Percentiles rank a stretch among this genome's conserved stretches.
phyloP scores from a whole-genome alignment of 495 filamentous ascomycete species.

The Thermothielavioides terrestris region DNA sequence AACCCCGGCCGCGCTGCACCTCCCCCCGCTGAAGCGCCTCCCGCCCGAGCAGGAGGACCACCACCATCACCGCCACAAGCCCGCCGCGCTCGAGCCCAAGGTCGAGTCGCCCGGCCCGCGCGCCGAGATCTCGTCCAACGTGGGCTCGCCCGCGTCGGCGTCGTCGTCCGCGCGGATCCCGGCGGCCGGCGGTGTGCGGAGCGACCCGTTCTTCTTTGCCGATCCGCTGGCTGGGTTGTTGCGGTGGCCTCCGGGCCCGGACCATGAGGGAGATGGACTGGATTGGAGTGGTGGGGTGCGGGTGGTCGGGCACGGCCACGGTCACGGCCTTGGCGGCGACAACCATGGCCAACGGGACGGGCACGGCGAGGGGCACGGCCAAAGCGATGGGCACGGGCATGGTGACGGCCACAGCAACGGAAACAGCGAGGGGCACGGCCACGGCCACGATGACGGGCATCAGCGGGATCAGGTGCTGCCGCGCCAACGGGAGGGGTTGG shows the following conservation, averaged over 20 bases:
- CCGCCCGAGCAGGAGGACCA: not conserved
- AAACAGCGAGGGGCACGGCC: too few species aligned
- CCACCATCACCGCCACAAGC: not conserved
- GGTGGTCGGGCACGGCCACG: not conserved
- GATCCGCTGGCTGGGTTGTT: conserved; percentile 11
- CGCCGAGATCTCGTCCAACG: conserved; percentile 13
- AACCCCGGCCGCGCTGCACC: not conserved
- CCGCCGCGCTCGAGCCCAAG: conserved; percentile 17
- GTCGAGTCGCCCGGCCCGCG: conserved; percentile 16
- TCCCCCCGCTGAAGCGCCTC: conserved; percentile 1
- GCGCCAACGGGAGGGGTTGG: too few species aligned
- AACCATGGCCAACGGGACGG: not conserved
- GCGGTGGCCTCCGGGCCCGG: conserved; percentile 11
- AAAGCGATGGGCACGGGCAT: not conserved
- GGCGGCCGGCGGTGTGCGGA: too few species aligned
- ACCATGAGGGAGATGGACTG: conserved; percentile 1
- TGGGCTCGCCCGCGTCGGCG: conserved; percentile 12
- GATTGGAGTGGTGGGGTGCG: not conserved
- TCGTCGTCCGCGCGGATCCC: too few species aligned
- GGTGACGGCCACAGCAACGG: not conserved
- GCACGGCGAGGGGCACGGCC: not conserved
- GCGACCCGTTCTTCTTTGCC: conserved; percentile 13
- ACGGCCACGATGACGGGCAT: not conserved
- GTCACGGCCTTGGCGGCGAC: not conserved
- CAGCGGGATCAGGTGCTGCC: too few species aligned